Evolutionary conservation across 2,329 filamentous ascomycete species (phyloP).

Genomic region (Macrophomina pseudophaseolina): DNA sequence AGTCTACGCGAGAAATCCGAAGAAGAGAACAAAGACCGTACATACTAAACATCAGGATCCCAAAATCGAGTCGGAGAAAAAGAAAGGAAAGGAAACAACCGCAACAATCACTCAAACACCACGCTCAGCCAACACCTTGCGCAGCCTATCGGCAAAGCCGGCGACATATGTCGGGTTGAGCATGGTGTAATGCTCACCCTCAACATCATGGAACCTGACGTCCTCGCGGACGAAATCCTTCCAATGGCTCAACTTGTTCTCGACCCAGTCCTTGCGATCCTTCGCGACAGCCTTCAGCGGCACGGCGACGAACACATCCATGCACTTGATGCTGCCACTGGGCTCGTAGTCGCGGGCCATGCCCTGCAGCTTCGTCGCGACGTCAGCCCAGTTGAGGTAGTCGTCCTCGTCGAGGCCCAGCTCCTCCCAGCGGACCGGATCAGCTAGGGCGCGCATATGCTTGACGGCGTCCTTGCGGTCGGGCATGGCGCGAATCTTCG

Average conservation of each 20-base stretch:
- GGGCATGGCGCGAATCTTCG: neutral
- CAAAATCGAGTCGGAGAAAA: neutral
- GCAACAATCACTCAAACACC: neutral
- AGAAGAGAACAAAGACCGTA: neutral
- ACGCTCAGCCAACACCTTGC: slow-evolving; percentile 26
- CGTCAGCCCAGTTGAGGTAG: slow-evolving; percentile 43
- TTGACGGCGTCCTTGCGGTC: slow-evolving; percentile 28
- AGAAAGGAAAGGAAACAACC: neutral
- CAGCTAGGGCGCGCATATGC: slow-evolving; percentile 32
- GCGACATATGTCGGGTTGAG: slow-evolving; percentile 30
- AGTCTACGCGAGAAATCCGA: neutral
- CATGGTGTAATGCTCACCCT: slow-evolving; percentile 34
- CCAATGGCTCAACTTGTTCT: slow-evolving; percentile 32
- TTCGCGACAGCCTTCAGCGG: slow-evolving; percentile 40
- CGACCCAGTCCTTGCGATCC: slow-evolving; percentile 40
- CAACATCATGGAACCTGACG: slow-evolving; percentile 29
- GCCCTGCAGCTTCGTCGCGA: slow-evolving; percentile 45
- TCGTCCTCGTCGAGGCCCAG: slow-evolving; percentile 36
- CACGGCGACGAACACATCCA: slow-evolving; percentile 52
- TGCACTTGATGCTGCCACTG: slow-evolving; percentile 38
- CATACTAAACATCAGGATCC: neutral
- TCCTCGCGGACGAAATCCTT: slow-evolving; percentile 29
- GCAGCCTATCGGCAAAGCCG: slow-evolving; percentile 29
- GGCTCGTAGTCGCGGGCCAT: slow-evolving; percentile 53
- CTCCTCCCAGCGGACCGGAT: slow-evolving; percentile 34